Evolutionary conservation across 306 rosid species (phyloP).

Genomic region (Sindora glabra): DNA sequence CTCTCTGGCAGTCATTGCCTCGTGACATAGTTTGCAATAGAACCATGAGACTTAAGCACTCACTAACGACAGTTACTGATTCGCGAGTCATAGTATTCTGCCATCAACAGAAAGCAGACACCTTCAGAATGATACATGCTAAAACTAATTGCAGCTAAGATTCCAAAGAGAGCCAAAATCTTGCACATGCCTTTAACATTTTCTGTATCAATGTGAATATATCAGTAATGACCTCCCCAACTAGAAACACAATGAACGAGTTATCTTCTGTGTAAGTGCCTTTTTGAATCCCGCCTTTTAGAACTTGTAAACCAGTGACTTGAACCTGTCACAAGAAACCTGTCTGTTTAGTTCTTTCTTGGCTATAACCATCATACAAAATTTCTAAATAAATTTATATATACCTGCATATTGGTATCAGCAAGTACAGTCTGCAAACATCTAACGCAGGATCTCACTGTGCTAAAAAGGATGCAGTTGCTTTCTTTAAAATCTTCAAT

Average conservation of each 20-base stretch:
- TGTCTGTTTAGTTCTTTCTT: slow-evolving; percentile 17
- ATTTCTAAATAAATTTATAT: slow-evolving; percentile 12
- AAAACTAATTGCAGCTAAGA: not conserved
- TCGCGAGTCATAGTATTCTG: slow-evolving; percentile 75
- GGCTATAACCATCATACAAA: slow-evolving; percentile 10
- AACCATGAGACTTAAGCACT: slow-evolving; percentile 74
- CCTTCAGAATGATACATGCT: slow-evolving; percentile 19
- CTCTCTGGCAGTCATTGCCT: slow-evolving; percentile 54
- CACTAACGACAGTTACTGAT: slow-evolving; percentile 54
- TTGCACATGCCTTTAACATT: slow-evolving; percentile 49
- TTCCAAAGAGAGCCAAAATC: slow-evolving; percentile 3
- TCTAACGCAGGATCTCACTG: slow-evolving; percentile 44
- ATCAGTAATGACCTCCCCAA: slow-evolving; percentile 61
- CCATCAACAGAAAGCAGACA: slow-evolving; percentile 15
- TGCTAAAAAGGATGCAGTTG: slow-evolving; percentile 23
- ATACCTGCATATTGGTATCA: slow-evolving; percentile 72
- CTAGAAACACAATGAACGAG: slow-evolving; percentile 52
- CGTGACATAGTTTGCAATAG: slow-evolving; percentile 65
- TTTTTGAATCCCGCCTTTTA: slow-evolving; percentile 59
- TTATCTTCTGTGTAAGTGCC: slow-evolving; percentile 42
- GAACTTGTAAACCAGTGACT: slow-evolving; percentile 73
- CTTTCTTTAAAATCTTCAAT: slow-evolving; percentile 32
- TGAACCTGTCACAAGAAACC: slow-evolving; percentile 54
- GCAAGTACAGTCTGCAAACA: slow-evolving; percentile 54
- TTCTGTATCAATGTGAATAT: slow-evolving; percentile 49